Conservation (phyloP, 2,329 filamentous ascomycete genomes). For the Pseudogymnoascus pannorum region DNA sequence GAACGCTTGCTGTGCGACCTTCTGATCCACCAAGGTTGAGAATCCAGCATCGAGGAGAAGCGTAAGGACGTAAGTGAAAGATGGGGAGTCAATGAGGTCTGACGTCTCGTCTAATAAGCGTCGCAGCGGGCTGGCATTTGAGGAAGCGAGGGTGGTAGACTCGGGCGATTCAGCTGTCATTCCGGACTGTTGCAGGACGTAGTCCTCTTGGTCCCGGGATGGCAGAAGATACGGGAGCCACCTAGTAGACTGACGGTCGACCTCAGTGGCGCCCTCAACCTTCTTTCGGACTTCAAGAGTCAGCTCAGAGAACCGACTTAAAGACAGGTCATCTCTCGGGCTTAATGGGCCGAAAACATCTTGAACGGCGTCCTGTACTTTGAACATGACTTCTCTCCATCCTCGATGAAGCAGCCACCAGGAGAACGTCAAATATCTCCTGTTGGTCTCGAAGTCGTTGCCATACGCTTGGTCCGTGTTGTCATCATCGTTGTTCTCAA, state of each 20-base stretch:
- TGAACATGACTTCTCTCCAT: constrained; percentile 73
- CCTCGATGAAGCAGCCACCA: constrained; percentile 96
- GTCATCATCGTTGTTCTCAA: constrained; percentile 92
- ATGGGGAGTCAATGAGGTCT: constrained; percentile 88
- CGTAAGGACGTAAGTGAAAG: constrained; percentile 79
- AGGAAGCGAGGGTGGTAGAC: constrained; percentile 30
- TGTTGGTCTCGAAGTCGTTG: constrained; percentile 92
- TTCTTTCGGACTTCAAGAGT: constrained; percentile 76
- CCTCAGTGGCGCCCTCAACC: constrained; percentile 67
- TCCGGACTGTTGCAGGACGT: constrained; percentile 79
- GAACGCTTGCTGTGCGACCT: constrained; percentile 72
- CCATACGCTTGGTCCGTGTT: constrained; percentile 74
- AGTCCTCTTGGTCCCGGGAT: constrained; percentile 67
- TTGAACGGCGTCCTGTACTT: constrained; percentile 77
- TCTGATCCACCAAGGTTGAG: constrained; percentile 72
- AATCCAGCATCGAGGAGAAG: constrained; percentile 84
- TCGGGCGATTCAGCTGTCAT: constrained; percentile 52
- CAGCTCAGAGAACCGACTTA: constrained; percentile 72
- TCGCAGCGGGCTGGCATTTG: constrained; percentile 54
- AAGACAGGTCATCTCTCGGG: constrained; percentile 78
- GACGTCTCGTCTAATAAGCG: constrained; percentile 91
- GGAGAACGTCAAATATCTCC: constrained; percentile 90
- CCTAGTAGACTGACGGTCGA: constrained; percentile 46
- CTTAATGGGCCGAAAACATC: constrained; percentile 86
- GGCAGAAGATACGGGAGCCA: constrained; percentile 87